Percentiles rank a stretch among this genome's conserved stretches.
Evolutionary conservation across 1,139 yeast genomes (phyloP).

Genomic region (Blastobotrys petasosporus): DNA sequence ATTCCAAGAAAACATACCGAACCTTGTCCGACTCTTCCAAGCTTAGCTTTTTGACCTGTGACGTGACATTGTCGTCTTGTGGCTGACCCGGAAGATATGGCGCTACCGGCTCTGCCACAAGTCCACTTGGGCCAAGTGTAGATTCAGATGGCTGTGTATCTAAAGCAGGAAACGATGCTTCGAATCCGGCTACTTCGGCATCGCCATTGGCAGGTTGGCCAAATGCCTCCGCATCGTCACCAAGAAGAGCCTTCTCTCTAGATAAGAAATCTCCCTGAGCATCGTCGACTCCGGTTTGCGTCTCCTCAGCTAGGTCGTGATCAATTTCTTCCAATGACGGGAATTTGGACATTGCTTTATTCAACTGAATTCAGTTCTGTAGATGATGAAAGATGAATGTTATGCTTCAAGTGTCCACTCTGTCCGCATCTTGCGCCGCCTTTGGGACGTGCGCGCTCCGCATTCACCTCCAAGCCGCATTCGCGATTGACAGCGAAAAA

Average conservation of each 20-base stretch:
- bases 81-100: constrained; percentile 29
- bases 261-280: constrained; percentile 61
- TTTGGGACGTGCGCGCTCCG: constrained; percentile 1
- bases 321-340: constrained; percentile 65
- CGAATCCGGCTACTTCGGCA: constrained; percentile 44
- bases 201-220: constrained; percentile 47
- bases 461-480: background rate
- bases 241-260: constrained; percentile 79
- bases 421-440: background rate
- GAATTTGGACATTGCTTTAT: constrained; percentile 50
- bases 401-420: background rate
- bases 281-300: constrained; percentile 30
- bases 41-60: constrained; percentile 23
- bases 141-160: constrained; percentile 6
- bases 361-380: background rate
- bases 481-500: background rate
- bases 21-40: constrained; percentile 34
- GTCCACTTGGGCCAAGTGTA: constrained; percentile 21
- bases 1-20: constrained; percentile 12
- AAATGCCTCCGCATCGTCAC: constrained; percentile 65
- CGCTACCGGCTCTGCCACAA: constrained; percentile 28
- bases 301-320: constrained; percentile 26
- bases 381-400: background rate
- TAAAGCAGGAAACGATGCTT: constrained; percentile 31
- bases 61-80: constrained; percentile 13